These are phyloP conservation scores for Proliferodiscus dingleyae DNA, from an alignment of 2,329 filamentous ascomycete species.

Conservation along the genomic window DNA sequence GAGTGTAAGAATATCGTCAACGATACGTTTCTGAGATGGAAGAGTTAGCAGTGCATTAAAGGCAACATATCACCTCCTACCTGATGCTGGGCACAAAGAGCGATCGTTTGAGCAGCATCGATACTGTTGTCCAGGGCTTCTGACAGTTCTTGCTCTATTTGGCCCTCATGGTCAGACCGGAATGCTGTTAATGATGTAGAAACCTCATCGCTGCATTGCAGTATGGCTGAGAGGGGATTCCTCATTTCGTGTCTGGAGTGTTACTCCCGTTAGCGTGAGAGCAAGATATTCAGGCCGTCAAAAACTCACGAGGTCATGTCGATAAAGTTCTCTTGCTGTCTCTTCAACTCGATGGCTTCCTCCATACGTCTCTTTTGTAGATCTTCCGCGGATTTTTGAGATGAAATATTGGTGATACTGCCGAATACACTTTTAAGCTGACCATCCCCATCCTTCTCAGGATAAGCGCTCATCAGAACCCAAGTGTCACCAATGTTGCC, in stretches of 20 bases:
- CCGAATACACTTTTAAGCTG: constrained; percentile 71
- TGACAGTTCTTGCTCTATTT: constrained; percentile 37
- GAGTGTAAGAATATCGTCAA: constrained; percentile 62
- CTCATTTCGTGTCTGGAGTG: constrained; percentile 62
- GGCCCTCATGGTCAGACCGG: constrained; percentile 13
- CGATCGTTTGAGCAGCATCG: constrained; percentile 77
- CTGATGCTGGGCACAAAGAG: constrained; percentile 67
- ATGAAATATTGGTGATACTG: constrained; percentile 78
- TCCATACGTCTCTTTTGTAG: constrained; percentile 73
- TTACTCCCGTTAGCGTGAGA: neutral
- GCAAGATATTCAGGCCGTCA: neutral
- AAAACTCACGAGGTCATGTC: constrained; percentile 54
- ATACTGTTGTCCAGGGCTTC: constrained; percentile 51
- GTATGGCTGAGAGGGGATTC: constrained; percentile 68
- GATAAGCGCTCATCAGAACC: constrained; percentile 73
- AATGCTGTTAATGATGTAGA: constrained; percentile 35
- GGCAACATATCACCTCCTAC: constrained; percentile 3
- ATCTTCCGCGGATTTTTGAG: constrained; percentile 79
- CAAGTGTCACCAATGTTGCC: constrained; percentile 63
- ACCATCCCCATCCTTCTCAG: constrained; percentile 61
- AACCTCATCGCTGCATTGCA: constrained; percentile 75
- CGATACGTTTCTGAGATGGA: constrained; percentile 71
- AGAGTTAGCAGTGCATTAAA: no score
- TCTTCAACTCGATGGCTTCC: constrained; percentile 76
- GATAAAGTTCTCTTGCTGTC: constrained; percentile 67